Percentiles rank a stretch among this genome's conserved stretches.
These are phyloP conservation scores for Diutina neorugosa DNA, from an alignment of 1,139 yeast species.

Conservation along the genomic window DNA sequence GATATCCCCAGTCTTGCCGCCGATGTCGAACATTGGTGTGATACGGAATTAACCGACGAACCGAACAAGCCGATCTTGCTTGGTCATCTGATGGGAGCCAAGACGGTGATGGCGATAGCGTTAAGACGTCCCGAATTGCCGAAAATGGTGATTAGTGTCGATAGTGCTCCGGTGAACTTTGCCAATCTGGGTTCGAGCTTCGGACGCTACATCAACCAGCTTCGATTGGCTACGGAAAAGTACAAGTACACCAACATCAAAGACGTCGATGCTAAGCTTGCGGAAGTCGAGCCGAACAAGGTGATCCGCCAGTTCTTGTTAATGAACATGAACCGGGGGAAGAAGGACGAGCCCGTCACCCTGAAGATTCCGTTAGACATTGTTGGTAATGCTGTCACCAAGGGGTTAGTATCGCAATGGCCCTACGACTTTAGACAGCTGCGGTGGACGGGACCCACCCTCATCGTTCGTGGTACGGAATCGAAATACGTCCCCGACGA, in stretches of 20 bases:
- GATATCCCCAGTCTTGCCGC: slow-evolving; percentile 77
- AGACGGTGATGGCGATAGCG: slow-evolving; percentile 81
- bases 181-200: slow-evolving; percentile 31
- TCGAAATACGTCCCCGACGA: slow-evolving; percentile 85
- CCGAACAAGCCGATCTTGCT: slow-evolving; percentile 48
- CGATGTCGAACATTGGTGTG: slow-evolving; percentile 52
- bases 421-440: slow-evolving; percentile 48
- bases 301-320: slow-evolving; percentile 70
- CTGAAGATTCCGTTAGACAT: slow-evolving; percentile 61
- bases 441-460: slow-evolving; percentile 59
- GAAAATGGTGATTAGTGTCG: slow-evolving; percentile 62
- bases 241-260: slow-evolving; percentile 36
- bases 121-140: slow-evolving; percentile 57
- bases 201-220: slow-evolving; percentile 51
- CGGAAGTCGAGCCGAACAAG: slow-evolving; percentile 46
- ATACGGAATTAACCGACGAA: slow-evolving; percentile 23
- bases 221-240: slow-evolving; percentile 40
- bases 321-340: slow-evolving; percentile 48
- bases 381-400: slow-evolving; percentile 49
- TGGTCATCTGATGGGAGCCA: slow-evolving; percentile 98
- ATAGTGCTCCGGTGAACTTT: slow-evolving; percentile 75
- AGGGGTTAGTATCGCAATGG: slow-evolving; percentile 63
- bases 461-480: slow-evolving; percentile 70
- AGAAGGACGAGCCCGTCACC: slow-evolving; percentile 21
- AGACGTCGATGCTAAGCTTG: slow-evolving; percentile 59